Evolutionary conservation across 306 rosid genomes (phyloP), one percentile per base, ranked within the genome.

Genomic region (Senna tora): DNA sequence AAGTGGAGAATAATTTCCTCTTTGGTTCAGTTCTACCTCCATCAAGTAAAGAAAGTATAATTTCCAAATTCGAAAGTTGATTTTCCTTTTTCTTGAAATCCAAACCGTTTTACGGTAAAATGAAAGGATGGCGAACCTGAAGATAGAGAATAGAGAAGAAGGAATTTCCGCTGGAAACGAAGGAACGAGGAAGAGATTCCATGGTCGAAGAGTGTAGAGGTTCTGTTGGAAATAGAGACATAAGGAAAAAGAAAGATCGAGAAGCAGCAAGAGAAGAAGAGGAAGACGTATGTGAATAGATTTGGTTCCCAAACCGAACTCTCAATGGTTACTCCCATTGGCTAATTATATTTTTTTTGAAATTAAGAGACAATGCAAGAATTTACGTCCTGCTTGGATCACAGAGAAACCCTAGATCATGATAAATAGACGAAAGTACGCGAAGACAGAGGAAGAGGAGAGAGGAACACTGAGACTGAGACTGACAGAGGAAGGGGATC

Each of bases 301-400:
- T 81, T 88, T 34, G 85, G 95, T 67, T 91, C 99, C 99, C 99
- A 94, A 82, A 91, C 59, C 15, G 87, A 83, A 80, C 79, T 89
- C 73, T 89, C 99, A 62, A 91, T 84, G n/a, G 87, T 88, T 43
- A 94, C 89, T 52, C 84, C 95, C 99, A 94, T 94, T 68, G 73
- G 53, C 47, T 64, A 78, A 1, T 53, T 58, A 59, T 68, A 33
- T 11, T 51, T 25, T 59, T 11, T 51, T 25, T 59, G 54, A 61
- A 36, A 73, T 60, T 10, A 69, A 42, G 50, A 64, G 64, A 65
- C 20, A 69, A 69, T 62, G 72, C 17, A 43, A 21, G 71, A 22
- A 16, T 22, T 52, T 43, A 30, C 63, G 33, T 19, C 56, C 59
- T 45, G 79, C 68, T 70, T 39, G 32, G 80, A 73, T 86, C 85